Base-by-base conservation (phyloP, 306 rosid species). In the Quercus glauca region DNA sequence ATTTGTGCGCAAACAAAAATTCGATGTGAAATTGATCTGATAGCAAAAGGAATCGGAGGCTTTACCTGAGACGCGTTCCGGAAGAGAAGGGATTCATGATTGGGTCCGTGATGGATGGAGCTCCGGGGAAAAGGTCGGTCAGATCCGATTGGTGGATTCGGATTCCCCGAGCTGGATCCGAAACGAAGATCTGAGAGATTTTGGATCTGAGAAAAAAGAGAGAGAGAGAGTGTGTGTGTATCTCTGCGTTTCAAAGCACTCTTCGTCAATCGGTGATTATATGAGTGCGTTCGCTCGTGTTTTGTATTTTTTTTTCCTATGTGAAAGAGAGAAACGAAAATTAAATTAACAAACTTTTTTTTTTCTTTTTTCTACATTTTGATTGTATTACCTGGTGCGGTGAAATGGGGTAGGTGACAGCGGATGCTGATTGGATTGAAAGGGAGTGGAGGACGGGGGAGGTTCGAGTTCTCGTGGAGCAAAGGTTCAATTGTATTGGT, bases 41-140 rank as follows among this genome's bases (percentile, higher is more conserved):
- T 4, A 75, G 82, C 45, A 57, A 43, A 43, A 73, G 26, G 83
- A 76, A 83, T 71, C 10, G 78, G 51, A 71, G 81, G 76, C 81
- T 89, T 89, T 58, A 95, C 99, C 99, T 88, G 82, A 95, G 88
- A 64, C 99, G 98, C 79, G 99, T 95, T n/a, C 96, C 97, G 52
- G 99, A 95, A 6, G 96, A 93, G 88, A 95, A 95, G 35, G 99
- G 97, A 79, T 95, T 95, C 99, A 95, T 95, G 88, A 78, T 85
- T 82, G 90, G 79, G 49, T 85, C 83, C 51, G 68, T 45, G 71
- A 28, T 3, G 86, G 71, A 28, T 5, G 87, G 81, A 88, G 89
- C 85, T 89, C 81, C 15, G 78, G 69, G 69, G 51, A 61, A 82
- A 88, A 35, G 41, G 41, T 6, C 41, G 83, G 79, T 53, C 91